Percentiles rank a stretch among this genome's conserved stretches.
These are phyloP conservation scores for Excoecaria cochinchinensis DNA, from an alignment of 345 rosid genomes.

Conservation along the genomic window DNA sequence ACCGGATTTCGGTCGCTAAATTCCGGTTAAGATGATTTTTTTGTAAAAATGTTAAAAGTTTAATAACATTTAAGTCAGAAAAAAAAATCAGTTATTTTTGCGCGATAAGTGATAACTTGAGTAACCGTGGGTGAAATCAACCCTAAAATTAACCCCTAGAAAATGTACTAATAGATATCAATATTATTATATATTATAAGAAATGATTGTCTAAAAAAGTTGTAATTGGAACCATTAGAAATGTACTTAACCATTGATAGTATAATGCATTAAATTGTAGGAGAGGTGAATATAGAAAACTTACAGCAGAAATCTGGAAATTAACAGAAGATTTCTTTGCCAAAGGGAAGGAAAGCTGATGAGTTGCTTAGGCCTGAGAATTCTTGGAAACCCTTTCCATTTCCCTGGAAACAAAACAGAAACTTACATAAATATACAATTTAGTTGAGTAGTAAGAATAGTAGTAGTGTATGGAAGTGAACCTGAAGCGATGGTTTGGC, in stretches of 20 bases:
- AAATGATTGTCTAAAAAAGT: neutral
- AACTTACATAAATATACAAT: neutral
- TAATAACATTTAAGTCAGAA: no score
- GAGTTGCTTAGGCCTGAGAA: slow-evolving; percentile 77
- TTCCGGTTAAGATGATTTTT: no score
- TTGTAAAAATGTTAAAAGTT: no score
- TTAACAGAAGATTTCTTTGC: slow-evolving; percentile 60
- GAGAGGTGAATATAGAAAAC: slow-evolving; percentile 30
- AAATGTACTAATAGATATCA: no score
- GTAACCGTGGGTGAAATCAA: no score
- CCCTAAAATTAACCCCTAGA: no score
- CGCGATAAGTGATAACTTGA: no score
- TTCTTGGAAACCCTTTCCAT: slow-evolving; percentile 64
- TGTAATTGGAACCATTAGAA: neutral
- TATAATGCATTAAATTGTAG: neutral
- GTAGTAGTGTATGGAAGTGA: neutral
- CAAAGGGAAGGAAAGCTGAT: slow-evolving; percentile 57
- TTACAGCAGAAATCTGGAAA: slow-evolving; percentile 81
- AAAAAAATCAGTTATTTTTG: no score
- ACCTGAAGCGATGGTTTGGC: slow-evolving; percentile 71
- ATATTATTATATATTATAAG: no score
- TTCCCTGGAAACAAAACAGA: slow-evolving; percentile 29
- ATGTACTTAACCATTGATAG: neutral
- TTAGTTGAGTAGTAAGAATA: neutral
- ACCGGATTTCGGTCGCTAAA: no score